Base-by-base conservation (phyloP, 164 flowering plant genomes). In the Nymphaea colorata region DNA sequence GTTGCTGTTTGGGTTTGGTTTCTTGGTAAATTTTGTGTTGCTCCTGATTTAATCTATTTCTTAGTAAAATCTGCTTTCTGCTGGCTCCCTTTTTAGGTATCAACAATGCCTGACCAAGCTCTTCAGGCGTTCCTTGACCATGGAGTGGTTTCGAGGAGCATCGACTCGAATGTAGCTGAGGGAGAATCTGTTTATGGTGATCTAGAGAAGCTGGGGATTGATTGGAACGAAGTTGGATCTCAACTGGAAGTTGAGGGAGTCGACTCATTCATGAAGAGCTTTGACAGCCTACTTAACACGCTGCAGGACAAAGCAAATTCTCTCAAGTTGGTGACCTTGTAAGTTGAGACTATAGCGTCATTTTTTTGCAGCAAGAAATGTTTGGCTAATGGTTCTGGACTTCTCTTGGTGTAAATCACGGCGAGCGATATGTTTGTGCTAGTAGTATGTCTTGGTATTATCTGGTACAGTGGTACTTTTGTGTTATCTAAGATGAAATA, bases 61-160 rank as follows among this genome's bases (percentile, higher is more conserved):
- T 25, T 25, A 25, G 36, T 25, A 25, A 25, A 25, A 25, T 25
- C 36, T 25, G 36, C 36, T 25, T 25, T 25, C 36, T 25, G 36
- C 36, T 25, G 36, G 36, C 36, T 25, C 36, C 36, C 36, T 25
- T 64, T 60, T 61, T 77, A 94, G 99, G 99, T 94, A 43, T 94
- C 99, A 41, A 94, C 99, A 67, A 94, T 91, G 99, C 99, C 99
- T 4, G 99, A 95, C 73, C 91, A 90, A 81, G 98, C 99, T 68
- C 90, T 95, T 43, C 82, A 81, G 75, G 99, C 99, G 65, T 95
- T 88, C 72, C 62, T 92, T 18, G 98, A 90, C 72, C 98, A 94
- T 61, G 99, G 99, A 44, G 65, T 73, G 0, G 97, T 86, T 59
- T 78, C 85, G 8, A 88, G 99, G 82, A 95, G 98, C 8, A 94